Conservation (phyloP, 164 flowering plant genomes). For the Stephania yunnanensis region DNA sequence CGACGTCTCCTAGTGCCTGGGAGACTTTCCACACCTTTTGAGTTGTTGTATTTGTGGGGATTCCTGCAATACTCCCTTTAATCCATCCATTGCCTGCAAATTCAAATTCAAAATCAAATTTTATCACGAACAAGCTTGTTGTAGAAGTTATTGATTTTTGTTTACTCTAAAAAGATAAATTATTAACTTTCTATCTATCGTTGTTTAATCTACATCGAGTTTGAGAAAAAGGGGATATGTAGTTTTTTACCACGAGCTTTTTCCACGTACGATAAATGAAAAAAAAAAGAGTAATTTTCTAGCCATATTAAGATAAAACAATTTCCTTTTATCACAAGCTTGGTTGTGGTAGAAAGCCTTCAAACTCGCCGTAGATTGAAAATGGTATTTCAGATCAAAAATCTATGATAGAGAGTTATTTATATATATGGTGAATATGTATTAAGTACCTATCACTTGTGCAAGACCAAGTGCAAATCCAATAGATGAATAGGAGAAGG, state of each 20-base stretch:
- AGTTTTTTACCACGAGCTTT: neutral
- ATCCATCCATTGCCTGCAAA: constrained; percentile 51
- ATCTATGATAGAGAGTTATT: neutral
- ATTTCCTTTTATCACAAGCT: neutral
- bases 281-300: no score
- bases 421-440: neutral
- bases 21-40: constrained; percentile 46
- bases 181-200: no score
- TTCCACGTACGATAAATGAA: neutral
- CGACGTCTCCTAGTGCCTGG: constrained; percentile 84
- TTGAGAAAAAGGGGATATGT: no score
- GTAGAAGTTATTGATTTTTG: no score
- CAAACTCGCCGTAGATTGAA: neutral
- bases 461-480: constrained; percentile 55
- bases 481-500: constrained; percentile 50
- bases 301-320: no score
- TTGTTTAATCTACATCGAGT: no score
- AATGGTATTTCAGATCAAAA: neutral
- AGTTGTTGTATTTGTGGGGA: constrained; percentile 25
- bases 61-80: constrained; percentile 51
- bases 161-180: no score
- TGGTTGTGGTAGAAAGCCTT: no score
- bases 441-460: constrained; percentile 45
- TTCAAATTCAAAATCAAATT: neutral
- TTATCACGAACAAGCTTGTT: neutral